Conservation (phyloP, 441 rosid species). For the Arabidopsis hybrid region DNA sequence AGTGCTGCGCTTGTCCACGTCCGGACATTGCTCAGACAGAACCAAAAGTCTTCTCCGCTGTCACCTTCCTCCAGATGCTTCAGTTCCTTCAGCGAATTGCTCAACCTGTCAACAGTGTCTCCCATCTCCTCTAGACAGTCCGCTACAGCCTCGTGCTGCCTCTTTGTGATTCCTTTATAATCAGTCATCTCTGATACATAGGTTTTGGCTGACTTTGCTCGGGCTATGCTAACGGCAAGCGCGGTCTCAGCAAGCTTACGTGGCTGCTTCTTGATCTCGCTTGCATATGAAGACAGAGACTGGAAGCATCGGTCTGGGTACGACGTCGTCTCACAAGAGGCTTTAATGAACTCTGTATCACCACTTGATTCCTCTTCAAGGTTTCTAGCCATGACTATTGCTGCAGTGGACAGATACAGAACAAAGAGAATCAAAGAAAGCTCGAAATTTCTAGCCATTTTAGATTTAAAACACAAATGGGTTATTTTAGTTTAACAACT, state of each 20-base stretch:
- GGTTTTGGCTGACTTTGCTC: conserved; percentile 61
- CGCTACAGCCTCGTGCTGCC: conserved; percentile 66
- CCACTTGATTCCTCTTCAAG: conserved; percentile 40
- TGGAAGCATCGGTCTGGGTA: conserved; percentile 72
- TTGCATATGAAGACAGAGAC: conserved; percentile 65
- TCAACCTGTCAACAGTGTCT: conserved; percentile 75
- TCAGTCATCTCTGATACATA: conserved; percentile 63
- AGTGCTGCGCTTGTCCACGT: conserved; percentile 95
- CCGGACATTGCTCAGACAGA: conserved; percentile 78
- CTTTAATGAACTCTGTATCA: conserved; percentile 59
- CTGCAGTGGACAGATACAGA: conserved; percentile 33
- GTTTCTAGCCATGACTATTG: conserved; percentile 36
- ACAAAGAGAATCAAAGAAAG: conserved; percentile 38
- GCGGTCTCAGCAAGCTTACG: conserved; percentile 69
- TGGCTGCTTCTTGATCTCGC: conserved; percentile 65
- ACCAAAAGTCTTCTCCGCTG: conserved; percentile 60
- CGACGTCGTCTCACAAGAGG: conserved; percentile 65
- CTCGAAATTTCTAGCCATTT: conserved; percentile 36
- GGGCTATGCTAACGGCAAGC: conserved; percentile 63
- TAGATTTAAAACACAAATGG: conserved; percentile 25
- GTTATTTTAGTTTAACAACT: not conserved
- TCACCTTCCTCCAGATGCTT: conserved; percentile 55
- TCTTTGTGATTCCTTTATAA: conserved; percentile 61
- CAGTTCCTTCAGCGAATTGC: conserved; percentile 66
- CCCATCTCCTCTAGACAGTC: conserved; percentile 79